Base-by-base conservation (phyloP, 495 filamentous ascomycete genomes). In the Cudoniella acicularis region DNA sequence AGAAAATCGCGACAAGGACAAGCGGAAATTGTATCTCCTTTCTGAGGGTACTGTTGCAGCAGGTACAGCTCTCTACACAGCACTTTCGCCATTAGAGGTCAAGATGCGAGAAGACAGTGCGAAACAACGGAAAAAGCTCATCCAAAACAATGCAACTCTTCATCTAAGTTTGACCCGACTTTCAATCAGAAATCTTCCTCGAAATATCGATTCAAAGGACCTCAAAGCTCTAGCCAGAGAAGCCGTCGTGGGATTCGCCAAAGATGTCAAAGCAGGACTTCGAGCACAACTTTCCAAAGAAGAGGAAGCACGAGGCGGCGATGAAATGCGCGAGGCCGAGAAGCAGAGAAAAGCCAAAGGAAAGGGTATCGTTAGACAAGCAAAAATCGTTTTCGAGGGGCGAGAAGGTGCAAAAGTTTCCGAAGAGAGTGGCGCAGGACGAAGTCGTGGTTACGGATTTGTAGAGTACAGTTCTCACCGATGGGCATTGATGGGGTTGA, bases 401-500 rank as follows among this genome's bases (percentile, higher is more conserved):
- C 79, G 77, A 18, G 83, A 92, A 64, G 92, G 92, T 18, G 81
- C 81, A 58, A 97, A 96, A 75, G 82, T 96, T 9, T 69, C 77
- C 2, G 90, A 96, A 70, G 74, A 79, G 46, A 80, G 70, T 57
- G 87, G 67, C 17, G 90, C 83, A 20, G 91, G 94, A 40, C 81
- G 91, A 67, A 91, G 87, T 62, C 78, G 92, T 66, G 95, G 94
- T 21, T 99, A 99, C 70, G 94, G 95, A 10, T 99, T 99, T 73
- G 88, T 99, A 57, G 94, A 99, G 72, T 99, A 97, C 75, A 89
- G 84, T 58, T 92, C 89, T 26, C 94, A 99, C 64, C 87, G 94
- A 25, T 90, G 88, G 76, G 95, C 95, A 24, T 76, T 99, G 23
- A 98, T 98, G 94, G 94, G 92, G 18, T 75, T 99, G 57, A 76